Evolutionary conservation across 345 rosid species (phyloP), one percentile per base, ranked within the genome.

Genomic region (Stellera chamaejasme): DNA sequence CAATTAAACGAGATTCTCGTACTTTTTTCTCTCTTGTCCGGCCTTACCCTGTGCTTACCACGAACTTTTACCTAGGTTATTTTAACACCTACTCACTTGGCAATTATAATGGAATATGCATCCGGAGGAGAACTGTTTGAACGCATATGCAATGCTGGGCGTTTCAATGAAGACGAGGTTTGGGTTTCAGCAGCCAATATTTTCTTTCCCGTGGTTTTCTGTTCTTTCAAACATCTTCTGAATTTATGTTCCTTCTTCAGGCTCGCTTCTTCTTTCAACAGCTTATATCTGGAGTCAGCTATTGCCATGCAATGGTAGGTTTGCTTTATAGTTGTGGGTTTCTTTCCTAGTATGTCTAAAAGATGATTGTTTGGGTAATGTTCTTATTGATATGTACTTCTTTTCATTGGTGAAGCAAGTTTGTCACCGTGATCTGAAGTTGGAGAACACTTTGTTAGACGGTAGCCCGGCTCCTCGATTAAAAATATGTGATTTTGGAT

Each of bases 211-310:
- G 23, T 19, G 23, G 23, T 19, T 19, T 19, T 19, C 23, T 19
- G 23, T 19, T 19, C 23, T 19, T 19, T 19, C 23, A 19, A 19
- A 19, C 23, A 19, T 19, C 23, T 19, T 19, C 23, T 26, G 6
- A 11, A 23, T 28, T 63, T 25, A 23, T 32, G 54, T 5, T 56
- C 60, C 10, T 49, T 28, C 49, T 72, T 68, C 81, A 92, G 96
- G 99, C 99, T 66, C 86, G 94, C 27, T 92, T 88, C 80, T 92
- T 89, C 82, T 92, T 89, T 73, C 97, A 89, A 68, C 98, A 92
- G 73, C 98, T 92, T 58, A 82, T 89, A 58, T 92, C 94, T 15
- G 97, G 98, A 59, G 90, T 93, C 65, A 87, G 93, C 74, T 93
- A 84, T 63, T 89, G 94, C 63, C 99, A 93, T 67, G 89, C 94